These are phyloP conservation scores for Paxillus rubicundulus DNA, from an alignment of 768 basidiomycete genomes.

Conservation along the genomic window DNA sequence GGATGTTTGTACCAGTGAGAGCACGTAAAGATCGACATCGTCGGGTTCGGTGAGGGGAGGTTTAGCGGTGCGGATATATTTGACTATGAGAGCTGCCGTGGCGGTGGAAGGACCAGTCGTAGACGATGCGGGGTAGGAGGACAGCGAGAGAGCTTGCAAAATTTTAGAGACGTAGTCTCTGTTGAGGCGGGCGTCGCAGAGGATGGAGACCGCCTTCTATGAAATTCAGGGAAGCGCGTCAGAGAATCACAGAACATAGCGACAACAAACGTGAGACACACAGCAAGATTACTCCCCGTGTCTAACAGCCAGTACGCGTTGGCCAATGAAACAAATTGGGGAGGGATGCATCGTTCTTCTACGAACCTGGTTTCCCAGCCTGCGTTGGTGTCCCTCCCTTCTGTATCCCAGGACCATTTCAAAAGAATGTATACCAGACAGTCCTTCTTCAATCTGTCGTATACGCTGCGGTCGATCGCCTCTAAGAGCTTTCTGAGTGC, in stretches of 20 bases:
- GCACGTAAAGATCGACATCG: slow-evolving; percentile 67
- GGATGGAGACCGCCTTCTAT: slow-evolving; percentile 67
- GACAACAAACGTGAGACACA: slow-evolving; percentile 36
- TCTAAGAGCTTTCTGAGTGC: slow-evolving; percentile 57
- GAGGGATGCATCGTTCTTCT: slow-evolving; percentile 60
- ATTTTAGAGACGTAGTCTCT: slow-evolving; percentile 80
- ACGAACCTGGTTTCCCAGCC: slow-evolving; percentile 40
- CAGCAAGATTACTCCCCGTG: slow-evolving; percentile 59
- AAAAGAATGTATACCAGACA: slow-evolving; percentile 79
- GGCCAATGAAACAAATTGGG: slow-evolving; percentile 72
- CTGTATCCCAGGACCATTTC: slow-evolving; percentile 75
- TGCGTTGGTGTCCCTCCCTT: slow-evolving; percentile 44
- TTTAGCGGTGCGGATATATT: slow-evolving; percentile 74
- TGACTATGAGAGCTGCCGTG: slow-evolving; percentile 50
- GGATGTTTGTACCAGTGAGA: slow-evolving; percentile 64
- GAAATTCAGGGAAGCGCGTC: background rate
- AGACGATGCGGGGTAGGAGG: slow-evolving; percentile 40
- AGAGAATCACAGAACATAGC: background rate
- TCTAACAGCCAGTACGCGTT: slow-evolving; percentile 87
- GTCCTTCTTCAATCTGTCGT: slow-evolving; percentile 77
- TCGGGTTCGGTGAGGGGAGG: slow-evolving; percentile 65
- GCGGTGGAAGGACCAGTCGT: slow-evolving; percentile 8
- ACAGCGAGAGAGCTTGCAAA: slow-evolving; percentile 50
- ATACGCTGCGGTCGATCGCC: slow-evolving; percentile 58
- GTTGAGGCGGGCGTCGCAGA: slow-evolving; percentile 73